A percentile compares a stretch with the other conserved stretches of the same genome.
phyloP scores from a whole-genome alignment of 2,329 filamentous ascomycete genomes.

The Epichloe elymi region DNA sequence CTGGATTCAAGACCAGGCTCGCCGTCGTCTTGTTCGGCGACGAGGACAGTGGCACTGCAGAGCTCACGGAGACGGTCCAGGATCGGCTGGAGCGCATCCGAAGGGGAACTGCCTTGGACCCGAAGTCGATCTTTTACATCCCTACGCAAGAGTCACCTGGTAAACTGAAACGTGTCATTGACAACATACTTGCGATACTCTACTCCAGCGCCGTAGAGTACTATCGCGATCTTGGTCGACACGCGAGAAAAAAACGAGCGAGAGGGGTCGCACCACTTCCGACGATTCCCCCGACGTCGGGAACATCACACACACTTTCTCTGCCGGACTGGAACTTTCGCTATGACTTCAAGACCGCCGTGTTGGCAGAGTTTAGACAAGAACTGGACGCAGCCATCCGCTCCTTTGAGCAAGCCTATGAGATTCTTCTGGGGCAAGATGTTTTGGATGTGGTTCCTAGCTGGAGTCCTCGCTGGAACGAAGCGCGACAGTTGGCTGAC shows the following conservation, averaged over 20 bases:
- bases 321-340: constrained; percentile 82
- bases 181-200: constrained; percentile 57
- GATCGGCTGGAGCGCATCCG: constrained; percentile 70
- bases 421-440: constrained; percentile 67
- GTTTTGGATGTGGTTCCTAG: constrained; percentile 79
- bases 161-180: constrained; percentile 61
- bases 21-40: constrained; percentile 46
- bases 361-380: constrained; percentile 85
- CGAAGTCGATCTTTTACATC: constrained; percentile 76
- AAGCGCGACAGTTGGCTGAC: constrained; percentile 81
- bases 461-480: constrained; percentile 84
- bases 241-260: constrained; percentile 81
- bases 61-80: constrained; percentile 50
- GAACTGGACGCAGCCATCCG: constrained; percentile 81
- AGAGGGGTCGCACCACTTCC: constrained; percentile 67
- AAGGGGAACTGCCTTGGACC: constrained; percentile 64
- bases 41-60: constrained; percentile 13
- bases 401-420: constrained; percentile 79
- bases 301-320: constrained; percentile 76
- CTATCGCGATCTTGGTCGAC: constrained; percentile 87
- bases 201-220: constrained; percentile 73
- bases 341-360: constrained; percentile 85
- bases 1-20: constrained; percentile 66
- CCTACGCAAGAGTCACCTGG: constrained; percentile 57
- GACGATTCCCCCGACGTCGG: constrained; percentile 72